phyloP scores from a whole-genome alignment of 306 rosid genomes.

The Argentina anserina region DNA sequence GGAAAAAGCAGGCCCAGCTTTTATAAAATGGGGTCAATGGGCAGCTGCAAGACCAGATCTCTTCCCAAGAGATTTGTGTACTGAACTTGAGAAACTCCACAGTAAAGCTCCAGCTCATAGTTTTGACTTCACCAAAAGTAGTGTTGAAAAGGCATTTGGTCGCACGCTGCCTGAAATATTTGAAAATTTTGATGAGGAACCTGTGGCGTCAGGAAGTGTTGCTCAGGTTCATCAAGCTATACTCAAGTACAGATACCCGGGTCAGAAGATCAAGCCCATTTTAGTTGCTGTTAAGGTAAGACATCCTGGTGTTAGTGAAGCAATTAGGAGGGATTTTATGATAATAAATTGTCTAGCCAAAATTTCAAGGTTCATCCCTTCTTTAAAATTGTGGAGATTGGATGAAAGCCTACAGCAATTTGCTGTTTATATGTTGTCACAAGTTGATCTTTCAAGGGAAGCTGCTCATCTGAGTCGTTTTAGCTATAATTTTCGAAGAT shows the following conservation, averaged over 20 bases:
- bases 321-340: slow-evolving; percentile 67
- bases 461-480: slow-evolving; percentile 76
- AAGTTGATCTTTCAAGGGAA: slow-evolving; percentile 83
- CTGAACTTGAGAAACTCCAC: slow-evolving; percentile 65
- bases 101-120: slow-evolving; percentile 69
- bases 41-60: slow-evolving; percentile 85
- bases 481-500: slow-evolving; percentile 65
- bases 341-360: slow-evolving; percentile 55
- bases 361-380: slow-evolving; percentile 46
- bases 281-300: slow-evolving; percentile 79
- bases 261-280: slow-evolving; percentile 53
- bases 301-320: slow-evolving; percentile 79
- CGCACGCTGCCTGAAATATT: slow-evolving; percentile 59
- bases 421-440: slow-evolving; percentile 69
- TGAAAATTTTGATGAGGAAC: slow-evolving; percentile 67
- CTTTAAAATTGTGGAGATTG: slow-evolving; percentile 65
- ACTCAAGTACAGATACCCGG: slow-evolving; percentile 62
- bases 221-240: slow-evolving; percentile 85
- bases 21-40: slow-evolving; percentile 94
- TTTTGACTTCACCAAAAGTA: slow-evolving; percentile 50
- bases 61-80: slow-evolving; percentile 71
- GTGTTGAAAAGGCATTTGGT: slow-evolving; percentile 67
- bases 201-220: slow-evolving; percentile 80
- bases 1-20: slow-evolving; percentile 75
- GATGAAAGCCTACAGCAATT: slow-evolving; percentile 72